Percentiles rank a stretch among this genome's conserved stretches.
These are phyloP conservation scores for Seminavis robusta DNA, from an alignment of 108 stramenopile genomes.

Conservation along the genomic window DNA sequence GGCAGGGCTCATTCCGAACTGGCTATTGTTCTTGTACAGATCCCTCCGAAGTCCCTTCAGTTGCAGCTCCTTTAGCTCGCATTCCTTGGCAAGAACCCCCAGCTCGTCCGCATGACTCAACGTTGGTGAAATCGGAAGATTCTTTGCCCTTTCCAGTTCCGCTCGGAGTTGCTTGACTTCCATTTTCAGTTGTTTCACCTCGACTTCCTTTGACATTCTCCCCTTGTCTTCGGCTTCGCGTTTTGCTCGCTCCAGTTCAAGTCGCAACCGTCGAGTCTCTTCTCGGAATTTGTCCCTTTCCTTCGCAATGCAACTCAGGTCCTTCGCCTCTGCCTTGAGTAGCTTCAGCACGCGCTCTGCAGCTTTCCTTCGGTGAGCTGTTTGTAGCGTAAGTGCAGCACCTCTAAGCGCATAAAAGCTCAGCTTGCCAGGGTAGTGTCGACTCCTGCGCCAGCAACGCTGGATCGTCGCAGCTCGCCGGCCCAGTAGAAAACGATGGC, in stretches of 20 bases:
- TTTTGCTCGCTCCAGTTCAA: slow-evolving; percentile 33
- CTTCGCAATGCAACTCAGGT: slow-evolving; percentile 34
- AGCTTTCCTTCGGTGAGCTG: slow-evolving; percentile 25
- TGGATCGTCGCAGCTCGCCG: slow-evolving; percentile 37
- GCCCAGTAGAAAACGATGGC: slow-evolving; percentile 27
- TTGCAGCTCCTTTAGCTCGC: no score
- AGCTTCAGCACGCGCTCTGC: slow-evolving; percentile 26
- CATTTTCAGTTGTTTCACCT: slow-evolving; percentile 27
- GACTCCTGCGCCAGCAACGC: slow-evolving; percentile 31
- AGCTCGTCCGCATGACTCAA: not conserved
- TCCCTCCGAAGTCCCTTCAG: no score
- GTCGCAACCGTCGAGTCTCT: slow-evolving; percentile 45
- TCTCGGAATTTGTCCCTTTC: slow-evolving; percentile 58
- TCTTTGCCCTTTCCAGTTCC: not conserved
- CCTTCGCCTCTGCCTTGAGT: slow-evolving; percentile 48
- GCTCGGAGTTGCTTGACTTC: slow-evolving; percentile 35
- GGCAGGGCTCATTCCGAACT: not conserved
- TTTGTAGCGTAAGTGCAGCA: slow-evolving; percentile 40
- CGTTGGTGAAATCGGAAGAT: not conserved
- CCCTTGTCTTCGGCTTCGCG: not conserved
- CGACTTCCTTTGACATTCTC: slow-evolving; percentile 7
- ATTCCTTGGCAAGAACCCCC: no score
- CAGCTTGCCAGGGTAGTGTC: no score
- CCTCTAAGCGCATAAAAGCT: slow-evolving; percentile 8
- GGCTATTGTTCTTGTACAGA: not conserved